phyloP scores from a whole-genome alignment of 2,329 filamentous ascomycete genomes.

The Ceratocystis lukuohia region DNA sequence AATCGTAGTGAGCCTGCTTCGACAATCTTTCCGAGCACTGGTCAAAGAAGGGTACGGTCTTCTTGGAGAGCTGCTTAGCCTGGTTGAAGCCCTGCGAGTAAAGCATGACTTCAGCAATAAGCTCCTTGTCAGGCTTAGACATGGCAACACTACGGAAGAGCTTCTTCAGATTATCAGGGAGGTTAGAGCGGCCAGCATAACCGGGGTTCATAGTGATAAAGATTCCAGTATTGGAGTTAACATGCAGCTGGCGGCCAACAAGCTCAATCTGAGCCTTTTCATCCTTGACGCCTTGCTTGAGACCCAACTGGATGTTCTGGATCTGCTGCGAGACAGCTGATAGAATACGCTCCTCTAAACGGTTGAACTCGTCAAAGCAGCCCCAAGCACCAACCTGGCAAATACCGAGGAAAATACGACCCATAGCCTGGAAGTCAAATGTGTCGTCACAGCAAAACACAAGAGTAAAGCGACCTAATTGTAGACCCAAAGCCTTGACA shows the following conservation, averaged over 20 bases:
- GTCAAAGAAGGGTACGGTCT: conserved; percentile 97
- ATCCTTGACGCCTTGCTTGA: conserved; percentile 73
- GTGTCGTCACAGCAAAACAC: conserved; percentile 99
- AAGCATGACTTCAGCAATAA: conserved; percentile 99
- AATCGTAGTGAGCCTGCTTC: conserved; percentile 98
- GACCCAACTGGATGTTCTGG: conserved; percentile 93
- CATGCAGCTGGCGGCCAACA: conserved; percentile 75
- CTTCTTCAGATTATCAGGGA: conserved; percentile 99
- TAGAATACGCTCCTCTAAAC: conserved; percentile 91
- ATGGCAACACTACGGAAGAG: conserved; percentile 98
- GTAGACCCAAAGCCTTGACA: conserved; percentile 91
- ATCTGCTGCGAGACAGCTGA: conserved; percentile 98
- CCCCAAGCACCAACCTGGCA: conserved; percentile 99
- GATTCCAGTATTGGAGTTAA: conserved; percentile 89
- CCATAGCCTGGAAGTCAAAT: conserved; percentile 99
- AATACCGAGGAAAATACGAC: conserved; percentile 96
- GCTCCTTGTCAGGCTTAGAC: conserved; percentile 98
- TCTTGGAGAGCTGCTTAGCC: conserved; percentile 83
- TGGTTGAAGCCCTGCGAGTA: conserved; percentile 99
- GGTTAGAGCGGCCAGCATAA: conserved; percentile 92
- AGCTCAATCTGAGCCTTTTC: conserved; percentile 84
- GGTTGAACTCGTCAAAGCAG: conserved; percentile 99
- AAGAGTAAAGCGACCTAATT: conserved; percentile 91
- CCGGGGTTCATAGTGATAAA: conserved; percentile 99
- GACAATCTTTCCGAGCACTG: conserved; percentile 68